phyloP scores from a whole-genome alignment of 148 eudicot genomes.

The Salicornia ramosissima region DNA sequence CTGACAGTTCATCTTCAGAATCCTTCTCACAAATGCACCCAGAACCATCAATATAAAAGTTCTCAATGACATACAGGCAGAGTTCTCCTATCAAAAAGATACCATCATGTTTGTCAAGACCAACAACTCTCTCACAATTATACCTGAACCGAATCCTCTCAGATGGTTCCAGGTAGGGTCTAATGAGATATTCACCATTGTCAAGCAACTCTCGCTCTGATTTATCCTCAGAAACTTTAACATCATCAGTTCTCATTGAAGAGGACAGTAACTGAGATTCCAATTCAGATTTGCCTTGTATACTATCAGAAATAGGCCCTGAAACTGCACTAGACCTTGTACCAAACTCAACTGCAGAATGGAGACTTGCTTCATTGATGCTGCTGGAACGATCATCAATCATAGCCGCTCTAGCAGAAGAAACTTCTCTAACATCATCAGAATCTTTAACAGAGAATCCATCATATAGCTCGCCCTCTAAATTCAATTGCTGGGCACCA shows the following conservation, averaged over 20 bases:
- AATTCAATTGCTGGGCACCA: slow-evolving; percentile 42
- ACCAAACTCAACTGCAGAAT: slow-evolving; percentile 71
- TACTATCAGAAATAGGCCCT: slow-evolving; percentile 60
- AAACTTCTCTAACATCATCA: slow-evolving; percentile 53
- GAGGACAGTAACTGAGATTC: slow-evolving; percentile 70
- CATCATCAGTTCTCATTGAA: slow-evolving; percentile 60
- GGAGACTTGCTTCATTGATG: slow-evolving; percentile 71
- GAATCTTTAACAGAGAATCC: slow-evolving; percentile 60
- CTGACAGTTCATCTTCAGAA: slow-evolving; percentile 82
- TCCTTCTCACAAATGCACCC: slow-evolving; percentile 95
- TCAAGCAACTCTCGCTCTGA: slow-evolving; percentile 75
- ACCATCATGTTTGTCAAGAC: slow-evolving; percentile 98
- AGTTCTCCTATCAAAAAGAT: slow-evolving; percentile 94
- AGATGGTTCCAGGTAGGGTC: slow-evolving; percentile 80
- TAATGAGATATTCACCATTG: slow-evolving; percentile 93
- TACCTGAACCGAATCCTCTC: slow-evolving; percentile 83
- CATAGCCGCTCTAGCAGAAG: slow-evolving; percentile 65
- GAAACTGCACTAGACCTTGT: slow-evolving; percentile 57
- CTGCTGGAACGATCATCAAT: slow-evolving; percentile 77
- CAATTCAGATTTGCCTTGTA: slow-evolving; percentile 50
- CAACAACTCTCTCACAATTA: slow-evolving; percentile 93
- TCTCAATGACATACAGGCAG: slow-evolving; percentile 84
- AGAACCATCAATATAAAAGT: slow-evolving; percentile 78
- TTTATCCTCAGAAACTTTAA: slow-evolving; percentile 54
- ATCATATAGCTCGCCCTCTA: slow-evolving; percentile 60